Percentiles rank a stretch among this genome's conserved stretches.
Evolutionary conservation across 2,329 filamentous ascomycete species (phyloP).

Genomic region (Apiospora saccharicola): DNA sequence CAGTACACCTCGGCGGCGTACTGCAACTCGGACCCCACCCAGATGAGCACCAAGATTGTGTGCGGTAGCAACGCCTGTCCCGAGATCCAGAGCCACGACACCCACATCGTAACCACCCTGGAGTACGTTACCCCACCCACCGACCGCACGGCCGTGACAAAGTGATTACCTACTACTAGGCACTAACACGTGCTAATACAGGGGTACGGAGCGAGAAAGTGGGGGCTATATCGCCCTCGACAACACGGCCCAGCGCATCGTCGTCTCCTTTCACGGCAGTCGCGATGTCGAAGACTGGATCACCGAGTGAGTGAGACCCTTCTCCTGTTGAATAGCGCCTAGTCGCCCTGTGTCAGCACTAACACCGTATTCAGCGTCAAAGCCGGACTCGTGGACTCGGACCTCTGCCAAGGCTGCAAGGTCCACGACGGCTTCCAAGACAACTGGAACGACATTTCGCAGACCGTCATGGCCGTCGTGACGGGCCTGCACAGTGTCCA

Average conservation of each 20-base stretch:
- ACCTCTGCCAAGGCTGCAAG: slow-evolving; percentile 32
- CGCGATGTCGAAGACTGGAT: slow-evolving; percentile 29
- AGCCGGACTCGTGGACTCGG: slow-evolving; percentile 28
- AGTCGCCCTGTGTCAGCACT: too few species aligned
- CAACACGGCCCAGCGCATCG: slow-evolving; percentile 31
- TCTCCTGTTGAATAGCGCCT: too few species aligned
- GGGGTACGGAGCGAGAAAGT: slow-evolving; percentile 27
- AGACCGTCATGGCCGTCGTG: slow-evolving; percentile 32
- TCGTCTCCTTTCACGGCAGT: slow-evolving; percentile 34
- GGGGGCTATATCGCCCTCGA: slow-evolving; percentile 35
- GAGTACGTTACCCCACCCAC: slow-evolving; percentile 13
- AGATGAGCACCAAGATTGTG: slow-evolving; percentile 27
- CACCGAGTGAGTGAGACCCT: slow-evolving; percentile 26
- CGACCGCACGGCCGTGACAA: not conserved
- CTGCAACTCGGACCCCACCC: slow-evolving; percentile 33
- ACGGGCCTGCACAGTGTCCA: slow-evolving; percentile 27
- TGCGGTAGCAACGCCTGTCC: slow-evolving; percentile 33
- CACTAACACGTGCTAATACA: not conserved
- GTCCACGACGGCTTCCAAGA: slow-evolving; percentile 39
- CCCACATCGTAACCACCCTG: slow-evolving; percentile 31
- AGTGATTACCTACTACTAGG: too few species aligned
- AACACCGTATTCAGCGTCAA: not conserved
- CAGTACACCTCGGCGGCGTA: slow-evolving; percentile 36
- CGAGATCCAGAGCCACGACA: slow-evolving; percentile 30
- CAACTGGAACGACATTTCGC: slow-evolving; percentile 29